These are phyloP conservation scores for Kwoniella mangroviensis DNA, from an alignment of 768 basidiomycete genomes.

Conservation along the genomic window DNA sequence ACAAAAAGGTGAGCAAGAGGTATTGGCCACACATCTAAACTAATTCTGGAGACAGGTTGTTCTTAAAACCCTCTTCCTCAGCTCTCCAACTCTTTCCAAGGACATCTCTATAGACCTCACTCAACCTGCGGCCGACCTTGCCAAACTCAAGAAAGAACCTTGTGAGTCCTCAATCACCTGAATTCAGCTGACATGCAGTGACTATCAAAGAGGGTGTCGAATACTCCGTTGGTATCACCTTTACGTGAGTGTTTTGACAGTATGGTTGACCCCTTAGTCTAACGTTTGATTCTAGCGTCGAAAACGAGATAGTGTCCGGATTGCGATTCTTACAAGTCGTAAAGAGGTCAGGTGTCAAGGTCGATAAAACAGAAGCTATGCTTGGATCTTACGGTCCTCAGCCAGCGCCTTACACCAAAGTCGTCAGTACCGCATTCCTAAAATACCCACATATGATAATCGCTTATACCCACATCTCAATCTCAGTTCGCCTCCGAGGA, in stretches of 20 bases:
- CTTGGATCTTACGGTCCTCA: constrained; percentile 87
- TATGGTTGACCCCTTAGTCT: neutral
- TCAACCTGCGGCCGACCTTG: constrained; percentile 60
- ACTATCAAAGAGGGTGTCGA: constrained; percentile 66
- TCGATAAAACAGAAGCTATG: constrained; percentile 78
- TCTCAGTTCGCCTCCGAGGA: constrained; percentile 56
- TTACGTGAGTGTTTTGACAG: constrained; percentile 61
- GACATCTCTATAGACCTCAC: constrained; percentile 71
- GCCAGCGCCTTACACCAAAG: constrained; percentile 70
- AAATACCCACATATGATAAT: neutral
- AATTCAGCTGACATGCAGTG: constrained; percentile 28
- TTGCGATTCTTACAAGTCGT: constrained; percentile 79
- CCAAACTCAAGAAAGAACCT: constrained; percentile 75
- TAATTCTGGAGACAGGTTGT: constrained; percentile 36
- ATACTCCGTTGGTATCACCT: constrained; percentile 65
- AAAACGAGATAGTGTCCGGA: constrained; percentile 76
- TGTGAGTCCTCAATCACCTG: constrained; percentile 63
- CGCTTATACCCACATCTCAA: neutral
- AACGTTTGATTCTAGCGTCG: constrained; percentile 65
- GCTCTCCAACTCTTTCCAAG: constrained; percentile 71
- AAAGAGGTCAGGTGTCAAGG: constrained; percentile 76
- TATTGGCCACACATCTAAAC: neutral
- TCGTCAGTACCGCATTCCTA: constrained; percentile 35
- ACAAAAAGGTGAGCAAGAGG: constrained; percentile 63
- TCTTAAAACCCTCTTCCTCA: constrained; percentile 69